These are phyloP conservation scores for Fusarium sp. DNA, from an alignment of 2,329 filamentous ascomycete genomes.

Conservation along the genomic window DNA sequence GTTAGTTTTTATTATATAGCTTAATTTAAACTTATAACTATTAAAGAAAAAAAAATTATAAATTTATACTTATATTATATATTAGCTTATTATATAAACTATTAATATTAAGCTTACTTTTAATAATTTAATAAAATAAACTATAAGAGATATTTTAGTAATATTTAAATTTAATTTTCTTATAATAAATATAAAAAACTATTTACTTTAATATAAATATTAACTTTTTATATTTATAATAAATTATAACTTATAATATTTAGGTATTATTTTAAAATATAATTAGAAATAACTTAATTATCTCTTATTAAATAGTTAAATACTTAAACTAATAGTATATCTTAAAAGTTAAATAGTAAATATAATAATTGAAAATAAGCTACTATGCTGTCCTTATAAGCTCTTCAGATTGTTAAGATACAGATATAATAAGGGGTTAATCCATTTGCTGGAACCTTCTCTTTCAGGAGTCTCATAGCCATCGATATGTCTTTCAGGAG, in stretches of 20 bases:
- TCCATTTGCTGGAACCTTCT: not conserved
- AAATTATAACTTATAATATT: not conserved
- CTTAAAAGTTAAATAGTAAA: not conserved
- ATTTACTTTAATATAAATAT: no score
- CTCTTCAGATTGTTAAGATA: not conserved
- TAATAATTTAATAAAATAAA: no score
- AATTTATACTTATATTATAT: no score
- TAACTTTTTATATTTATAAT: not conserved
- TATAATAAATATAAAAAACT: no score
- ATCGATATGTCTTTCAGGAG: not conserved
- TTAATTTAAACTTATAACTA: no score
- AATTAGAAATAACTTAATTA: not conserved
- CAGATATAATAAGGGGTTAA: not conserved
- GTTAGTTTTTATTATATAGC: no score
- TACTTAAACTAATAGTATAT: not conserved
- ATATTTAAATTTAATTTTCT: no score
- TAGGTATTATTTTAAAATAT: not conserved
- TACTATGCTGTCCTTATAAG: not conserved
- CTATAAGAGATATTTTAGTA: no score
- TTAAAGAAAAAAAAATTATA: no score
- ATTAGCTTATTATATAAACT: no score
- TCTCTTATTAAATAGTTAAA: not conserved
- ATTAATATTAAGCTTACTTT: no score
- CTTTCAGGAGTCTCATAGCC: not conserved
- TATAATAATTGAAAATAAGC: conserved; percentile 1